Conservation (phyloP, 306 rosid genomes). For the Datisca glomerata region DNA sequence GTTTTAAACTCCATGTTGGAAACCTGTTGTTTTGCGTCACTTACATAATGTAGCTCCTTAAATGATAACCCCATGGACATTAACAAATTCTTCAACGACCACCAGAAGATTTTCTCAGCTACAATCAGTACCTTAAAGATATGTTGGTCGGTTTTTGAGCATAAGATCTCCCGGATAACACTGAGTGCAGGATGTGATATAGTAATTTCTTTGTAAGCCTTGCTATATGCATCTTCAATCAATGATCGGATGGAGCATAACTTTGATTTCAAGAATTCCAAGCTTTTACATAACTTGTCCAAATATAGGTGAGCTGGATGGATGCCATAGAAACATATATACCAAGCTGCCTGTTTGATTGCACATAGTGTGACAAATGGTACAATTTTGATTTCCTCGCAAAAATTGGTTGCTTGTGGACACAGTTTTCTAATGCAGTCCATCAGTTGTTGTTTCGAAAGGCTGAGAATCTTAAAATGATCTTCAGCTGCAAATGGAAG, state of each 20-base stretch:
- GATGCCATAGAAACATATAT: conserved; percentile 47
- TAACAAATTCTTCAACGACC: conserved; percentile 36
- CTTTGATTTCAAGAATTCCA: conserved; percentile 31
- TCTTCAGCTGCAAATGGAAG: conserved; percentile 21
- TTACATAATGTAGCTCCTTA: conserved; percentile 19
- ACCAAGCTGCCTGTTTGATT: conserved; percentile 50
- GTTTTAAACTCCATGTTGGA: conserved; percentile 1
- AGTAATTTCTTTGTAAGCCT: conserved; percentile 21
- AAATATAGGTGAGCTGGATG: conserved; percentile 37
- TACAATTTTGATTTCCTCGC: conserved; percentile 27
- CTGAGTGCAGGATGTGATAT: conserved; percentile 37
- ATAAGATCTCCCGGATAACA: conserved; percentile 28
- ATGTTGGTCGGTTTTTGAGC: conserved; percentile 15
- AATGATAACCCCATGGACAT: conserved; percentile 35
- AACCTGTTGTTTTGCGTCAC: conserved; percentile 10
- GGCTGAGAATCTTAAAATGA: conserved; percentile 25
- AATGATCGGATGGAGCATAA: conserved; percentile 31
- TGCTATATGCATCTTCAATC: conserved; percentile 33
- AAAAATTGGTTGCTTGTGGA: conserved; percentile 5
- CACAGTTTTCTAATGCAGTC: conserved; percentile 16
- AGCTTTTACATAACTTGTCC: conserved; percentile 37
- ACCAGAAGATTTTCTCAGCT: conserved; percentile 42
- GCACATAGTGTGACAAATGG: conserved; percentile 36
- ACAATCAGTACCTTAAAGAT: conserved; percentile 38
- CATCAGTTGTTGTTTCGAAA: conserved; percentile 29